Evolutionary conservation across 2,329 filamentous ascomycete genomes (phyloP), one percentile per base, ranked within the genome.

Genomic region (Claviceps arundinis): DNA sequence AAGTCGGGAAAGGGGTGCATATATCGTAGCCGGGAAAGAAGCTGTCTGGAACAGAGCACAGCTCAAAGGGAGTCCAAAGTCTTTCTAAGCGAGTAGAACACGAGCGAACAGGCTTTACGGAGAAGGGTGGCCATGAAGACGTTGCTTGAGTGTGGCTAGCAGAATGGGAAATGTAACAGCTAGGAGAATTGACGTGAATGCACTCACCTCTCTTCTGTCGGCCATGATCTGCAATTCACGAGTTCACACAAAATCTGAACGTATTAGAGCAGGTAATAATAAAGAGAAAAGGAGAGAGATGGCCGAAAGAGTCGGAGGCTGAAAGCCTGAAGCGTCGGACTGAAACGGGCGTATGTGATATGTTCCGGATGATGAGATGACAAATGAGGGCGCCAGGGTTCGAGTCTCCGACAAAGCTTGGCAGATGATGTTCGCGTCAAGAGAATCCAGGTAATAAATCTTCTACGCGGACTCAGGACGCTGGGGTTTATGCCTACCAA

Each of bases 201-300:
- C 44, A 51, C 55, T 54, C 48, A 56, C 55, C 55, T 56, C 54
- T 45, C 50, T 54, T 34, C 41, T 50, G 48, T 40, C 50, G 19
- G 43, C n/a, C 43, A 38, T 47, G 22, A n/a, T 37, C 24, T 24
- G 41, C 8, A 26, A 8, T 30, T 11, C 24, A 22, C n/a, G 17
- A n/a, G 24, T 42, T 47, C 37, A 34, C 30, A 2, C 16, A 24
- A 17, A 26, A 38, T 22, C 17, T 26, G 6, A 26, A 40, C 26
- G 37, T 17, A 17, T 42, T 16, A 14, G 14, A 46, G 34, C 24
- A 42, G 37, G 37, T 26, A 38, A 51, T 2, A n/a, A 8, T 11
- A 24, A 4, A 11, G 37, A 42, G 37, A 9, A n/a, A 7, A 22
- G 17, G n/a, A 26, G 8, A 19, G 8, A 38, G 11, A 19, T 22